Percentiles rank a stretch among this genome's conserved stretches.
phyloP scores from a whole-genome alignment of 2,329 filamentous ascomycete genomes.

The Magnaporthiopsis rhizophila region DNA sequence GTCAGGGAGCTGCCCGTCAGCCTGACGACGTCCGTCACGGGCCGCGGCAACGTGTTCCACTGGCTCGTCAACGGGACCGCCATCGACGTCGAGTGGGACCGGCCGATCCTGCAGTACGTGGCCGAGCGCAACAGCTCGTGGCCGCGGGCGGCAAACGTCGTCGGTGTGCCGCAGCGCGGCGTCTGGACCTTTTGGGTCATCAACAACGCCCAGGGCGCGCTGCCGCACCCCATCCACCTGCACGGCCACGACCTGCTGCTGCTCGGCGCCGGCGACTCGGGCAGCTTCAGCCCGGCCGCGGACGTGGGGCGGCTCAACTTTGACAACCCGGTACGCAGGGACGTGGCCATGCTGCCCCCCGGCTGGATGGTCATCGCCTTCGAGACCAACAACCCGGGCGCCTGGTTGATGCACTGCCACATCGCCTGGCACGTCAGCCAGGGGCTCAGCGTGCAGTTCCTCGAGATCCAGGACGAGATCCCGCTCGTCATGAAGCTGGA shows the following conservation, averaged over 20 bases:
- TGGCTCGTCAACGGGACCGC: slow-evolving; percentile 18
- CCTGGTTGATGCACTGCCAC: slow-evolving; percentile 35
- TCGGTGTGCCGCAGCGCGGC: slow-evolving; percentile 16
- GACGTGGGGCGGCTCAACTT: slow-evolving; percentile 20
- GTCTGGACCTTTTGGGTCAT: slow-evolving; percentile 27
- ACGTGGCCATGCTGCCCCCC: slow-evolving; percentile 32
- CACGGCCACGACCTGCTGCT: slow-evolving; percentile 36
- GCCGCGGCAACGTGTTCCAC: slow-evolving; percentile 26
- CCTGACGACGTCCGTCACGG: slow-evolving; percentile 29
- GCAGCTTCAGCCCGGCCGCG: slow-evolving; percentile 11
- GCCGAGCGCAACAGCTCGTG: slow-evolving; percentile 19
- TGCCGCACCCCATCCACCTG: slow-evolving; percentile 32
- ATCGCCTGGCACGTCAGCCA: slow-evolving; percentile 37
- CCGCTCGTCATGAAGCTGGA: slow-evolving; percentile 6
- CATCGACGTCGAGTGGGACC: slow-evolving; percentile 27
- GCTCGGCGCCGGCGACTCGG: slow-evolving; percentile 19
- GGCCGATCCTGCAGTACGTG: slow-evolving; percentile 26
- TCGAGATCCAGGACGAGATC: slow-evolving; percentile 20
- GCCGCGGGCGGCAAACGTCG: slow-evolving; percentile 6
- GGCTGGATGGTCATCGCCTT: slow-evolving; percentile 39
- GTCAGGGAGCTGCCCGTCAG: slow-evolving; percentile 27
- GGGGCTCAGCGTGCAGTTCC: slow-evolving; percentile 39
- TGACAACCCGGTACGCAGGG: slow-evolving; percentile 33
- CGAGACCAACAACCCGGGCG: slow-evolving; percentile 38
- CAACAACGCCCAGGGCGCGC: slow-evolving; percentile 19